Conservation (phyloP, 306 rosid genomes). For the Malus sieversii region DNA sequence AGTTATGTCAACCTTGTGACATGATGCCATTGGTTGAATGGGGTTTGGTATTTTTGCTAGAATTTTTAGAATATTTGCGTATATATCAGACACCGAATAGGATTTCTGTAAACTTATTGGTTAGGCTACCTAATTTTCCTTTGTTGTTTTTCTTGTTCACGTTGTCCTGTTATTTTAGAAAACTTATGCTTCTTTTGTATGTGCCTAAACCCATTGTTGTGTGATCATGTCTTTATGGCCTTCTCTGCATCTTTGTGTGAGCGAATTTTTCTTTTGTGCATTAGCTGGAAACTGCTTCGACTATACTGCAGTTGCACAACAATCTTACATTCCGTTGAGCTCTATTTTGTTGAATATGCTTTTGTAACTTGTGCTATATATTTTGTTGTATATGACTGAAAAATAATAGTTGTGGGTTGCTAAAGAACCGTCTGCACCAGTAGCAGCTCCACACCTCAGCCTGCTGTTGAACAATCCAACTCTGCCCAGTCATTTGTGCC, state of each 20-base stretch:
- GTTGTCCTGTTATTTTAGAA: conserved; percentile 16
- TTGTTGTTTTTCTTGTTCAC: neutral
- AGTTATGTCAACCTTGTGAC: too few relatives aligned
- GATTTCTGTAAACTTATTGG: neutral
- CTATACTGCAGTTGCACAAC: neutral
- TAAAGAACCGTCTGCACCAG: conserved; percentile 47
- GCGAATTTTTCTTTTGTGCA: neutral
- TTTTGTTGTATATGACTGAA: conserved; percentile 8
- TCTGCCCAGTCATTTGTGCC: conserved; percentile 33
- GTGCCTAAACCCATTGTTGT: conserved; percentile 8
- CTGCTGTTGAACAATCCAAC: conserved; percentile 53
- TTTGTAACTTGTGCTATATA: neutral
- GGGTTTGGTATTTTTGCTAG: neutral
- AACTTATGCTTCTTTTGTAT: conserved; percentile 89
- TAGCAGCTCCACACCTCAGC: conserved; percentile 43
- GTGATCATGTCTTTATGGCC: neutral
- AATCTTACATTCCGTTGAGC: neutral
- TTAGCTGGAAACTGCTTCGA: neutral
- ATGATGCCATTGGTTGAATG: neutral
- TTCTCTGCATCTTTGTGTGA: neutral
- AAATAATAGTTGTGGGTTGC: conserved; percentile 61
- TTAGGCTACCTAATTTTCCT: neutral
- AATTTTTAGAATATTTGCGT: neutral
- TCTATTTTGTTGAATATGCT: neutral
- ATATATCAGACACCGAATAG: neutral